Evolutionary conservation across 352 stramenopile genomes (phyloP).

Genomic region (Phytophthora podocarpi): DNA sequence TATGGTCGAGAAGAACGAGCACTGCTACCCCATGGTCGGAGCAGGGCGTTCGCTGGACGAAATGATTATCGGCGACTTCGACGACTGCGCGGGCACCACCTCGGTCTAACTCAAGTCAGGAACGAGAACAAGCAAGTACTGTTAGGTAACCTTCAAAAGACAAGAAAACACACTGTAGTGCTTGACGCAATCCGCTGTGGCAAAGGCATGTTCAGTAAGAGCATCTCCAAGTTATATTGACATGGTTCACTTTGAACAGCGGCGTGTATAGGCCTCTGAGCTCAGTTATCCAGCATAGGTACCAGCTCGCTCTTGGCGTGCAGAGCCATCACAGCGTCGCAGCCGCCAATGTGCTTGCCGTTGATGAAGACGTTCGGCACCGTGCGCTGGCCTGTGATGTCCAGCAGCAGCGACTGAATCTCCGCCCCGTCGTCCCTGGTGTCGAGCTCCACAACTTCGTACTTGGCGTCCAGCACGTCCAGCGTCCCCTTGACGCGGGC

Average conservation of each 20-base stretch:
- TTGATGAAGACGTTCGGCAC: slow-evolving; percentile 99
- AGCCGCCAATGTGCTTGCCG: slow-evolving; percentile 95
- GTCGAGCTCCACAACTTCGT: slow-evolving; percentile 78
- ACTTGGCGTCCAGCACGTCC: slow-evolving; percentile 66
- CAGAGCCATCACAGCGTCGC: slow-evolving; percentile 76
- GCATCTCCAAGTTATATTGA: no score
- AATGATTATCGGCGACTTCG: slow-evolving; percentile 97
- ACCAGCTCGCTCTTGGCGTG: slow-evolving; percentile 63
- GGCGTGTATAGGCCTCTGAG: neutral
- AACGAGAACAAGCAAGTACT: slow-evolving; percentile 19
- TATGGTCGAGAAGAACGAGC: slow-evolving; percentile 94
- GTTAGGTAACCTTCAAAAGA: slow-evolving; percentile 12
- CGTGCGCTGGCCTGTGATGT: slow-evolving; percentile 94
- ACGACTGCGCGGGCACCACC: slow-evolving; percentile 92
- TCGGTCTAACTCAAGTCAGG: slow-evolving; percentile 72
- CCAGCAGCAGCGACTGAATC: slow-evolving; percentile 91
- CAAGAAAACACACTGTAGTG: slow-evolving; percentile 14
- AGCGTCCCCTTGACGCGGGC: slow-evolving; percentile 90
- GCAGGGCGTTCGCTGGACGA: slow-evolving; percentile 91
- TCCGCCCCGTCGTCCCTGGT: slow-evolving; percentile 79
- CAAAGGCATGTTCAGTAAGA: slow-evolving; percentile 26
- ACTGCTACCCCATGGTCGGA: slow-evolving; percentile 95
- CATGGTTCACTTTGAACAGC: slow-evolving; percentile 3
- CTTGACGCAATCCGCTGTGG: slow-evolving; percentile 20
- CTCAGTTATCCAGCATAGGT: slow-evolving; percentile 57